These are phyloP conservation scores for Aquilaria agallochum DNA, from an alignment of 441 rosid species.

Conservation along the genomic window DNA sequence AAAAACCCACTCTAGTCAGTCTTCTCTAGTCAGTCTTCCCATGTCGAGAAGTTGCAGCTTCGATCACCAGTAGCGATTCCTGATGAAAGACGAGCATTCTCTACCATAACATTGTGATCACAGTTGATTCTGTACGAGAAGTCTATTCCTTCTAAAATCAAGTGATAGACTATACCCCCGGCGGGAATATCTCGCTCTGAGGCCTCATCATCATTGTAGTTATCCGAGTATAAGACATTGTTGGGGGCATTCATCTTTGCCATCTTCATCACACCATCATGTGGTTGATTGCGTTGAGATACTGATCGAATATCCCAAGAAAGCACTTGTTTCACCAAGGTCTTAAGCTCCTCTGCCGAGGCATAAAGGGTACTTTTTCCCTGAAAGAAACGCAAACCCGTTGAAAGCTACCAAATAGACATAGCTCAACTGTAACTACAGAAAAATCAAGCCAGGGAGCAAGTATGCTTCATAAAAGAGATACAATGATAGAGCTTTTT, in stretches of 20 bases:
- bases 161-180: constrained; percentile 45
- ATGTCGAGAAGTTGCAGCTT: constrained; percentile 22
- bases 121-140: constrained; percentile 60
- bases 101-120: constrained; percentile 52
- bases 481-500: too few species aligned
- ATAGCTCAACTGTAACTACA: not conserved
- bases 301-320: constrained; percentile 92
- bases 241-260: constrained; percentile 12
- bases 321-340: constrained; percentile 65
- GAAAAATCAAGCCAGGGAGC: not conserved
- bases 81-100: constrained; percentile 32
- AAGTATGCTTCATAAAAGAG: too few species aligned
- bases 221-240: constrained; percentile 14
- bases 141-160: constrained; percentile 68
- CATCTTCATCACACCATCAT: constrained; percentile 13
- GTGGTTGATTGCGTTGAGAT: constrained; percentile 71
- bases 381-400: constrained; percentile 29
- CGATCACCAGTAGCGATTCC: constrained; percentile 6
- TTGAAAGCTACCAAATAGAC: not conserved
- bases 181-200: constrained; percentile 9
- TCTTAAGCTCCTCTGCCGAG: constrained; percentile 57
- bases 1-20: constrained; percentile 12
- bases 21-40: constrained; percentile 27
- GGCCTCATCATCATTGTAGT: constrained; percentile 22
- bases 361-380: constrained; percentile 61